Evolutionary conservation across 2,329 filamentous ascomycete species (phyloP), one percentile per base, ranked within the genome.

Genomic region (Claviceps sorghi): DNA sequence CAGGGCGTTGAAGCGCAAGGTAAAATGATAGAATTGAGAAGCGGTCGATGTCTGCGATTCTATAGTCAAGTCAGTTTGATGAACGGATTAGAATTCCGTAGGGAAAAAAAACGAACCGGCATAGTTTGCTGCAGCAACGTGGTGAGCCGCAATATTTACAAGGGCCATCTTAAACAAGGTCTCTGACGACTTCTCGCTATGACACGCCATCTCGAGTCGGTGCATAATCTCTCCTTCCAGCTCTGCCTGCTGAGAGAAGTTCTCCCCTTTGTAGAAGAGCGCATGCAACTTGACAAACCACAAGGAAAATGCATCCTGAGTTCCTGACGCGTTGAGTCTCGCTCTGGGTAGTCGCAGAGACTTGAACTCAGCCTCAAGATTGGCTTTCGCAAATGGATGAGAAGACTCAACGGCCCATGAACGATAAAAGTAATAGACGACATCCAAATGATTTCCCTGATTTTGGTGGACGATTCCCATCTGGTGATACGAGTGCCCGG

Each of bases 281-380:
- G 88, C 88, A 64, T 96, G 91, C 44, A 96, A 77, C 59, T 85
- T 83, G 54, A 91, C 78, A 61, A 96, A 95, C 84, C 89, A 93
- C 50, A 81, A 79, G 47, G 83, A 73, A 52, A 95, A 76, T 38
- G 82, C 80, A 58, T 82, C 78, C 41, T 77, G 75, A 1, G 77
- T 74, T 52, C 78, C 76, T 53, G 79, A 77, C 59, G 65, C 53
- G 58, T 52, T 66, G 55, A 42, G 67, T 54, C 53, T 65, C 56
- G 56, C 61, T 58, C 67, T 59, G 63, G 69, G 62, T 52, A 68
- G 68, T 44, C 71, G 65, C n/a, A 78, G 67, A 13, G 74, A 67
- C 57, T 73, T 78, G 64, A 95, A 90, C 64, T 93, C 87, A 51
- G 83, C 74, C 60, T 87, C 83, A 48, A 98, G 74, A 61, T 97